These are phyloP conservation scores for Chalara sp. DNA, from an alignment of 2,329 filamentous ascomycete genomes.

Conservation along the genomic window DNA sequence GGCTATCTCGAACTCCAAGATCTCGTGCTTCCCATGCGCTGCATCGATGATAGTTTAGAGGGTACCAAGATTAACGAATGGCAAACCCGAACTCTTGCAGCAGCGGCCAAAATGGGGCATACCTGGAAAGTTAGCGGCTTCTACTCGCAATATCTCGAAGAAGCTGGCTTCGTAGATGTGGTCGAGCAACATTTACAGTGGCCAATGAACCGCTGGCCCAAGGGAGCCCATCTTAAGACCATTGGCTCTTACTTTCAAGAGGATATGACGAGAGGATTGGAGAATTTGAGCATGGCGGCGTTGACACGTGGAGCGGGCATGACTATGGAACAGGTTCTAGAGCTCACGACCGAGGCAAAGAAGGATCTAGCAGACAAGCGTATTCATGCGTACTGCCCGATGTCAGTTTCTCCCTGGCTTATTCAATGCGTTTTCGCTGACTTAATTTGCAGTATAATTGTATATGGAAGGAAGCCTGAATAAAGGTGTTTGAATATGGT, in stretches of 20 bases:
- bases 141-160: slow-evolving; percentile 17
- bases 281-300: slow-evolving; percentile 25
- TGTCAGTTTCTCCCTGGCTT: slow-evolving; percentile 13
- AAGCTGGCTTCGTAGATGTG: slow-evolving; percentile 48
- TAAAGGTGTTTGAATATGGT: too few relatives aligned
- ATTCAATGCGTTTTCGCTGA: background rate
- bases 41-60: slow-evolving; percentile 13
- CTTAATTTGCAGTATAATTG: slow-evolving; percentile 6
- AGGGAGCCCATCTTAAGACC: slow-evolving; percentile 21
- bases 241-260: slow-evolving; percentile 19
- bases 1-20: slow-evolving; percentile 13
- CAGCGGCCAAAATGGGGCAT: slow-evolving; percentile 7
- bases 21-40: slow-evolving; percentile 6
- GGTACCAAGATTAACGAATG: slow-evolving; percentile 16
- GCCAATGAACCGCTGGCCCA: slow-evolving; percentile 47
- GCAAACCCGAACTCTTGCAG: slow-evolving; percentile 10
- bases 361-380: slow-evolving; percentile 29
- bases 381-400: slow-evolving; percentile 30
- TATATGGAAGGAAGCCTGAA: slow-evolving; percentile 9
- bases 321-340: slow-evolving; percentile 30
- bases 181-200: slow-evolving; percentile 44
- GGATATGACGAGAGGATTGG: slow-evolving; percentile 15
- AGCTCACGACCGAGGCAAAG: slow-evolving; percentile 31
- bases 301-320: slow-evolving; percentile 34
- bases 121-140: slow-evolving; percentile 9